Conservation (phyloP, 1,139 yeast species). For the Arxiozyma slooffiae region DNA sequence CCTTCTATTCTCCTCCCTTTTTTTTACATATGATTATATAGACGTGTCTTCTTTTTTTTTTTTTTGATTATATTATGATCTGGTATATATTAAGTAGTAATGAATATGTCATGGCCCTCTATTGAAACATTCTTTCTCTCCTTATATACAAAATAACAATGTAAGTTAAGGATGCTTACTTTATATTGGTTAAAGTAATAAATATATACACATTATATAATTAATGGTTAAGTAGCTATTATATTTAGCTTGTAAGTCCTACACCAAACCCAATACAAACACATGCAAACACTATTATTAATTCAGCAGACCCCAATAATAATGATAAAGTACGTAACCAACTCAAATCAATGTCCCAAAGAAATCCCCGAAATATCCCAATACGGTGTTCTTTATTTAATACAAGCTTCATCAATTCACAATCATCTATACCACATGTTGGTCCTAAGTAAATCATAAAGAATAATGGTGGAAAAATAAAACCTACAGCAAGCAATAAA, state of each 20-base stretch:
- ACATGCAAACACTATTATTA: conserved; percentile 20
- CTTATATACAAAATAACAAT: too few relatives aligned
- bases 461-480: conserved; percentile 19
- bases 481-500: conserved; percentile 11
- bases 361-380: conserved; percentile 18
- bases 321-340: conserved; percentile 20
- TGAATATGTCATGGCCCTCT: background rate
- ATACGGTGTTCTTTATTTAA: conserved; percentile 17
- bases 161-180: too few relatives aligned
- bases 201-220: too few relatives aligned
- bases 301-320: conserved; percentile 15
- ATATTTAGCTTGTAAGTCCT: conserved; percentile 21
- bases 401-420: conserved; percentile 17
- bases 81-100: background rate
- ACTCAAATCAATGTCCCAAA: conserved; percentile 21
- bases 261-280: conserved; percentile 32
- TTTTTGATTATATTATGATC: background rate
- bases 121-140: background rate
- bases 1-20: too few relatives aligned
- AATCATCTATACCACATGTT: conserved; percentile 13
- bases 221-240: too few relatives aligned
- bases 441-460: conserved; percentile 19
- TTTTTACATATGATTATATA: background rate
- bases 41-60: background rate
- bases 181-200: too few relatives aligned